Evolutionary conservation across 768 basidiomycete species (phyloP).

Genomic region (Pisolithus sp.): DNA sequence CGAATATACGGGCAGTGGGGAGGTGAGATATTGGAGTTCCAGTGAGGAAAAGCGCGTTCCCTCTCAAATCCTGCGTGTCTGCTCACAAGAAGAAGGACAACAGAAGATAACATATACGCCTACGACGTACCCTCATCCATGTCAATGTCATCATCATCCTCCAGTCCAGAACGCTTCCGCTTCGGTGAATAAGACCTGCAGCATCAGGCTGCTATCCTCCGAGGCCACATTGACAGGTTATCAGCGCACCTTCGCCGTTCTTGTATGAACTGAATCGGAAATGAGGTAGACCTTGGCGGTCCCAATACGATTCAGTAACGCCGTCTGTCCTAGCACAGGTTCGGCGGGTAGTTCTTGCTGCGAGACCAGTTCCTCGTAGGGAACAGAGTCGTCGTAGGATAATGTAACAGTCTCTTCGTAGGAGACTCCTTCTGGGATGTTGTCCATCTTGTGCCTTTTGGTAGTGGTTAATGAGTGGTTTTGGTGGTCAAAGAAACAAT

Average conservation of each 20-base stretch:
- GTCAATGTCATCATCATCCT: conserved; percentile 32
- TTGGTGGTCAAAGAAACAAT: not conserved
- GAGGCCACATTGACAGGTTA: conserved; percentile 31
- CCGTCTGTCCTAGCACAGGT: conserved; percentile 11
- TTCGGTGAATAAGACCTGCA: conserved; percentile 25
- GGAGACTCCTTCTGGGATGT: conserved; percentile 30
- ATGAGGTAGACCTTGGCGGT: conserved; percentile 71
- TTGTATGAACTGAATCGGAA: conserved; percentile 56
- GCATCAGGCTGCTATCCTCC: conserved; percentile 41
- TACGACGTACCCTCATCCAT: conserved; percentile 25
- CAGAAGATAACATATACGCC: conserved; percentile 11
- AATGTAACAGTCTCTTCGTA: conserved; percentile 30
- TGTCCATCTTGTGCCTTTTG: conserved; percentile 39
- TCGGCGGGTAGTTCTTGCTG: conserved; percentile 24
- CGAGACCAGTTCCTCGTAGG: conserved; percentile 54
- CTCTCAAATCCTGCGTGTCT: conserved; percentile 39
- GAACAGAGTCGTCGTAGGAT: conserved; percentile 50
- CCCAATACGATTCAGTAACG: conserved; percentile 64
- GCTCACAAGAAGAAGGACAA: not conserved
- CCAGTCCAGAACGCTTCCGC: conserved; percentile 43
- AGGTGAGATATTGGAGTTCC: conserved; percentile 71
- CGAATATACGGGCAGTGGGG: conserved; percentile 72
- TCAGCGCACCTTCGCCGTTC: conserved; percentile 68
- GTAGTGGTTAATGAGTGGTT: not conserved
- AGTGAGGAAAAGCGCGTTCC: conserved; percentile 65